These are phyloP conservation scores for Aphanomyces cochlioides DNA, from an alignment of 352 stramenopile species.

Conservation along the genomic window DNA sequence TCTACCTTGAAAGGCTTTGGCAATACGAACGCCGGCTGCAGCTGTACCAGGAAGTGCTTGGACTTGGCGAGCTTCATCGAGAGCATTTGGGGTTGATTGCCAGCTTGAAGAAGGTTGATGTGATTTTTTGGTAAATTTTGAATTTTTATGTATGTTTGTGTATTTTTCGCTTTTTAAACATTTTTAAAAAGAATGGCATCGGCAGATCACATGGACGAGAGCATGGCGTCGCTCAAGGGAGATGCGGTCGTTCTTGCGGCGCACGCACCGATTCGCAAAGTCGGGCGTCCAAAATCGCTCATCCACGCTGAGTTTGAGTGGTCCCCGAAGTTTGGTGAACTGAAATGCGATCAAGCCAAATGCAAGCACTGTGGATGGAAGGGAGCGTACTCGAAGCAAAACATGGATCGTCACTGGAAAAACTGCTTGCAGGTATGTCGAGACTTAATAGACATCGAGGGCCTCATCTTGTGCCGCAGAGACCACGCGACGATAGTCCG, in stretches of 20 bases:
- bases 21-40: too few species aligned
- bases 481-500: neutral
- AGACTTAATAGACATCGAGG: neutral
- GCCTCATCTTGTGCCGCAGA: neutral
- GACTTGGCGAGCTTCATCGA: too few species aligned
- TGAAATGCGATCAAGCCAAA: constrained; percentile 13
- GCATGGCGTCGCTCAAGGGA: neutral
- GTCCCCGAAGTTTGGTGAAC: constrained; percentile 4
- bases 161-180: too few species aligned
- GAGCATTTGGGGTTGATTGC: too few species aligned
- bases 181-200: too few species aligned
- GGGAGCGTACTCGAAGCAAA: constrained; percentile 14
- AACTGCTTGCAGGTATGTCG: constrained; percentile 11
- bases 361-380: constrained; percentile 10
- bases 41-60: too few species aligned
- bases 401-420: constrained; percentile 15
- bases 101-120: too few species aligned
- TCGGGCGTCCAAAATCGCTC: neutral
- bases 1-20: too few species aligned
- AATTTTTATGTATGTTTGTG: too few species aligned
- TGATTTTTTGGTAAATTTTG: too few species aligned
- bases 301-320: constrained; percentile 14
- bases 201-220: neutral
- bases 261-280: neutral
- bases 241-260: neutral